phyloP scores from a whole-genome alignment of 2,329 filamentous ascomycete species.

The Elsinoe arachidis region DNA sequence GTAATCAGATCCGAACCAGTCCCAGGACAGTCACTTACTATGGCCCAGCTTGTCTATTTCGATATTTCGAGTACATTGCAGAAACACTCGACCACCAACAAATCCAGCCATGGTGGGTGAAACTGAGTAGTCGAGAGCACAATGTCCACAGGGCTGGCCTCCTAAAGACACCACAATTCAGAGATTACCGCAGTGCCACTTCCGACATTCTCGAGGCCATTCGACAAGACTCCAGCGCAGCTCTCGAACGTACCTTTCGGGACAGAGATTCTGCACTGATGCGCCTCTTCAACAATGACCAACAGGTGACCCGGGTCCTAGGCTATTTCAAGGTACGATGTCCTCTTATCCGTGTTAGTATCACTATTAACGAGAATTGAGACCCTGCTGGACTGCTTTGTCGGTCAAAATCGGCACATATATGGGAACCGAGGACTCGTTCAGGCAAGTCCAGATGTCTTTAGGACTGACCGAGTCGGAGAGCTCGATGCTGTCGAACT shows the following conservation, averaged over 20 bases:
- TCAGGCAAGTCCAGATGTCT: background rate
- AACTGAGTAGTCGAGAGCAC: background rate
- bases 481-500: background rate
- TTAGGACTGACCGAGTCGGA: background rate
- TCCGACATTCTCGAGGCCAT: too few species aligned
- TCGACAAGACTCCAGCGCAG: too few species aligned
- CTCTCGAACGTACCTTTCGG: too few species aligned
- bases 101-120: background rate
- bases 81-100: constrained; percentile 33
- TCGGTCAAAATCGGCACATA: background rate
- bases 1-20: too few species aligned
- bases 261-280: too few species aligned
- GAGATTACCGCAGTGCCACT: too few species aligned
- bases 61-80: constrained; percentile 82
- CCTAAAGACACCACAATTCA: too few species aligned
- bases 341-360: too few species aligned
- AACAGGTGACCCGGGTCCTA: too few species aligned
- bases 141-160: background rate
- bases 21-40: too few species aligned
- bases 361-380: too few species aligned
- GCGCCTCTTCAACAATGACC: too few species aligned
- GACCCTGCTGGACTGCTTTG: constrained; percentile 30
- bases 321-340: constrained; percentile 61
- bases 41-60: constrained; percentile 71
- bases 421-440: background rate